Evolutionary conservation across 2,329 filamentous ascomycete species (phyloP), one percentile per base, ranked within the genome.

Genomic region (Thermoascus crustaceus): DNA sequence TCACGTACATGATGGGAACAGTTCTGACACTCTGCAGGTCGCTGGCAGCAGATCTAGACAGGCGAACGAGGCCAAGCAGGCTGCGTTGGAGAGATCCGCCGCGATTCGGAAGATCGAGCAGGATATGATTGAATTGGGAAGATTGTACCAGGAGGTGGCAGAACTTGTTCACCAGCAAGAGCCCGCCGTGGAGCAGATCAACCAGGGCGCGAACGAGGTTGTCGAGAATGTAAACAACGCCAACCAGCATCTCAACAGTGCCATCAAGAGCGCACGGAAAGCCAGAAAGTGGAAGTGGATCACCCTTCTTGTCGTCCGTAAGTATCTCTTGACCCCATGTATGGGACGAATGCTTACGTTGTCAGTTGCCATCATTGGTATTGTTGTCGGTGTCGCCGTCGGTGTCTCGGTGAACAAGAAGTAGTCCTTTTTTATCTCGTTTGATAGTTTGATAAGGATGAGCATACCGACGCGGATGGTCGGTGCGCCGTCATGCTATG

Each of bases 251-350:
- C 83, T 96, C 40, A 78, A 73, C 24, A 75, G 75, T n/a, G 88
- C 88, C 8, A 83, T 94, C 43, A 72, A 74, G 42, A 94, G 85
- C 48, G 89, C 89, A 6, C 73, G 82, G 58, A 76, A 78, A 49
- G 85, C 82, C 33, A 75, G 85, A 49, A 85, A 79, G 68, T 94
- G 93, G 86, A 95, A 95, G 82, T 95, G 87, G 88, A 88, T 84
- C 59, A 94, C 87, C 71, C 66, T 94, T 48, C 79, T 81, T 52
- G 85, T 95, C 53, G 67, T 72, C 49, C 66, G 68, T 73, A 57
- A 64, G 73, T 76, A 48, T 36, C 45, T 45, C 32, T 7, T 32
- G 22, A 26, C 13, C 22, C 30, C 22, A 30, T 3, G 7, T 20
- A 8, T 14, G 2, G 5, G 9, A 23, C 4, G 7, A 10, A 34